Base-by-base conservation (phyloP, 176 grass and related monocot species). In the Paspalum notatum region DNA sequence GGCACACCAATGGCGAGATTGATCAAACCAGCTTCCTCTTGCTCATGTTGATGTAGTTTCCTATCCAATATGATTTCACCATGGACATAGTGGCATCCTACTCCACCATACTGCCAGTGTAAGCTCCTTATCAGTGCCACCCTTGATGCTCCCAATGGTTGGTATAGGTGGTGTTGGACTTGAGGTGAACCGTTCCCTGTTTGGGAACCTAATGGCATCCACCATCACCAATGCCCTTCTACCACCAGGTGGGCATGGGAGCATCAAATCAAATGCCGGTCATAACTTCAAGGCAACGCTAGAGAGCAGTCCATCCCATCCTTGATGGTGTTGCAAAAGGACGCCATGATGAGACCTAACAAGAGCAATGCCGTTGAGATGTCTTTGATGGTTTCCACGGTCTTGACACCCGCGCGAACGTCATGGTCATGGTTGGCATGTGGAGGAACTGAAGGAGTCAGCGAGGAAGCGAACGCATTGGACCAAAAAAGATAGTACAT, bases 261-360 rank as follows among this genome's bases (percentile, higher is more conserved):
- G 41, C 14, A 59, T 4, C 20, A 25, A 48, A 32, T 32, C 32
- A 32, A 32, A 32, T 13, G n/a, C n/a, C n/a, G n/a, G n/a, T n/a
- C n/a, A 18, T 1, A 18, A 40, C 6, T 59, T 60, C 17, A 42
- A 66, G 50, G 21, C 15, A 0, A n/a, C 8, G 2, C 17, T 5
- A 1, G 74, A 32, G 59, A 79, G 80, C 15, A 42, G 40, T n/a
- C n/a, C n/a, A n/a, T n/a, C 25, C 62, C 38, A 5, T 49, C 83
- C 7, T 87, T 72, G 5, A 80, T 84, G 71, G 83, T 80, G 4
- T 87, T 56, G 1, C 62, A 79, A 50, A 80, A 38, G 2, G 71
- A 21, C n/a, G n/a, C n/a, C n/a, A n/a, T n/a, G n/a, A n/a, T n/a
- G 5, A 13, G 20, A 20, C n/a, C 5, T n/a, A 9, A 60, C 22